Percentiles rank a stretch among this genome's conserved stretches.
These are phyloP conservation scores for Incumbomyces lentus DNA, from an alignment of 2,329 filamentous ascomycete species.

Conservation along the genomic window DNA sequence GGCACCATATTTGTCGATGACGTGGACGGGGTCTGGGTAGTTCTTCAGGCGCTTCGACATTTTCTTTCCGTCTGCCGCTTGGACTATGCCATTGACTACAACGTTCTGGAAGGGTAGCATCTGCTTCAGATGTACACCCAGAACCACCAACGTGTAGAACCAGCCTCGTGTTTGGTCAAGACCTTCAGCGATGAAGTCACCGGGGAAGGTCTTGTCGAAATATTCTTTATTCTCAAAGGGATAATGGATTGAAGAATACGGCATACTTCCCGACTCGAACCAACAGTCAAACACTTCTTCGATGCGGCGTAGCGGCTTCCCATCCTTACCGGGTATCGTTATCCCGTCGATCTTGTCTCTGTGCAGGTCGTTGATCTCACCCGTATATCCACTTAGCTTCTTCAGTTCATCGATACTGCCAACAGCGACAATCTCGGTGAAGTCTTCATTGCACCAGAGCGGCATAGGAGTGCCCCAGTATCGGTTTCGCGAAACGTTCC, in stretches of 20 bases:
- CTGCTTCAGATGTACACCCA: conserved; percentile 74
- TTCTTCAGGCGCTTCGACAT: conserved; percentile 92
- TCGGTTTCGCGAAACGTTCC: conserved; percentile 80
- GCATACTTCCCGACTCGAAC: conserved; percentile 89
- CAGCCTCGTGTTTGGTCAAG: conserved; percentile 82
- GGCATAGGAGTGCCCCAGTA: conserved; percentile 88
- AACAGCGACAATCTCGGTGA: conserved; percentile 69
- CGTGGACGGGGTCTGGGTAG: conserved; percentile 68
- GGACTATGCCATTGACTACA: conserved; percentile 77
- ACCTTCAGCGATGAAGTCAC: conserved; percentile 81
- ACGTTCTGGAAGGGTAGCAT: conserved; percentile 78
- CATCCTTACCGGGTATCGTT: conserved; percentile 73
- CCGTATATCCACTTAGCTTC: conserved; percentile 65
- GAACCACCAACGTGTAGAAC: conserved; percentile 80
- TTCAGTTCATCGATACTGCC: conserved; percentile 72
- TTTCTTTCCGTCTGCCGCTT: conserved; percentile 86
- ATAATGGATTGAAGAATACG: conserved; percentile 74
- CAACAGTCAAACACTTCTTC: conserved; percentile 87
- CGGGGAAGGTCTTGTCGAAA: conserved; percentile 67
- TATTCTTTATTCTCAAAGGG: conserved; percentile 73
- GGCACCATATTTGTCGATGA: conserved; percentile 75
- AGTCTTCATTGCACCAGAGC: conserved; percentile 74
- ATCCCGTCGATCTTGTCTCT: conserved; percentile 80
- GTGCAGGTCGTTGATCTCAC: conserved; percentile 69
- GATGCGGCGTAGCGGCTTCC: conserved; percentile 63